These are phyloP conservation scores for Edaphochlamys debaryana DNA, from an alignment of 139 green algal species.

Conservation along the genomic window DNA sequence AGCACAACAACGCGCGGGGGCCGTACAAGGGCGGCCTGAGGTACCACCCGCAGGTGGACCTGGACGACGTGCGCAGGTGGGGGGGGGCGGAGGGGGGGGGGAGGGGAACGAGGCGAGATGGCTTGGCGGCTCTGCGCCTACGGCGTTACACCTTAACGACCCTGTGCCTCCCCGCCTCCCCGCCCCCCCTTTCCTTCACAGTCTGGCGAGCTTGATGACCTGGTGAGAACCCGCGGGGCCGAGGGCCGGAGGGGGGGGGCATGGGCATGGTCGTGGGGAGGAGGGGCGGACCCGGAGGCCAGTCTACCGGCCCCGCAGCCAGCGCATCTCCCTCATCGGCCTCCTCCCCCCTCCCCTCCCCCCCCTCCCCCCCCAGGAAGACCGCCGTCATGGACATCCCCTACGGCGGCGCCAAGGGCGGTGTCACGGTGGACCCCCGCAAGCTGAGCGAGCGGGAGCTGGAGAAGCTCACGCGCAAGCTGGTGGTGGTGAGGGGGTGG, in stretches of 20 bases:
- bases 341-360: too few relatives aligned
- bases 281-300: too few relatives aligned
- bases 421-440: conserved; percentile 76
- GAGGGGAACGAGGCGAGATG: too few relatives aligned
- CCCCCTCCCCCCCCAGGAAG: too few relatives aligned
- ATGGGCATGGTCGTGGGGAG: too few relatives aligned
- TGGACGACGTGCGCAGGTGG: conserved; percentile 78
- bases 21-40: conserved; percentile 86
- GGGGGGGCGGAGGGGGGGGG: background rate
- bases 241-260: too few relatives aligned
- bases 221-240: too few relatives aligned
- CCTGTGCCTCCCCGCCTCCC: too few relatives aligned
- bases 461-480: conserved; percentile 91
- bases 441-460: conserved; percentile 81
- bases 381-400: conserved; percentile 95
- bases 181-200: background rate
- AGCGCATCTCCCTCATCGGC: too few relatives aligned
- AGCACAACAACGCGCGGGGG: conserved; percentile 92
- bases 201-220: conserved; percentile 57
- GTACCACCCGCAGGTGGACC: conserved; percentile 80
- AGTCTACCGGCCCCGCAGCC: too few relatives aligned
- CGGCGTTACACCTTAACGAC: too few relatives aligned
- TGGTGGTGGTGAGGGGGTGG: conserved; percentile 75
- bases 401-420: conserved; percentile 84
- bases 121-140: too few relatives aligned